phyloP scores from a whole-genome alignment of 2,329 filamentous ascomycete genomes.

The Didymella sp. region DNA sequence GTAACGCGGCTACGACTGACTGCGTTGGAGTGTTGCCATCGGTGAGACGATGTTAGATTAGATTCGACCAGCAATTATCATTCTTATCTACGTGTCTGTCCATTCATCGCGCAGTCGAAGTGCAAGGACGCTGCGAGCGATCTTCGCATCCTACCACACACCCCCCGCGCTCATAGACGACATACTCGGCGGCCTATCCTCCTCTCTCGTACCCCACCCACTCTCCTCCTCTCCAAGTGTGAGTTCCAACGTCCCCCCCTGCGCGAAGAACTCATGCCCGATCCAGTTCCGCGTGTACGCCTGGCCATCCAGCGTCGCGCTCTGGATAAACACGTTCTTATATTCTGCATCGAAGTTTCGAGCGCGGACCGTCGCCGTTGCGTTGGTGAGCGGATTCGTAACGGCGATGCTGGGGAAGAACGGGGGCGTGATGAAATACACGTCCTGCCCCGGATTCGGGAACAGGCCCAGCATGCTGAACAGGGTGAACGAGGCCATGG shows the following conservation, averaged over 20 bases:
- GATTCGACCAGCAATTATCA: too few relatives aligned
- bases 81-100: too few relatives aligned
- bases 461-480: background rate
- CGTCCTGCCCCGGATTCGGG: background rate
- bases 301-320: background rate
- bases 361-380: background rate
- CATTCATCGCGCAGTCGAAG: too few relatives aligned
- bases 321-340: background rate
- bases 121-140: too few relatives aligned
- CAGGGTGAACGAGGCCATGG: background rate
- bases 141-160: background rate
- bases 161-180: background rate
- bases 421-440: background rate
- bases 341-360: background rate
- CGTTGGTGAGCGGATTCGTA: background rate
- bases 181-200: background rate
- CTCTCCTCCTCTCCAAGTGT: background rate
- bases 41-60: too few relatives aligned
- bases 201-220: background rate
- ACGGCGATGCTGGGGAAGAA: background rate
- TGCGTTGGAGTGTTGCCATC: too few relatives aligned
- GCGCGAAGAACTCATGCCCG: background rate
- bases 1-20: too few relatives aligned
- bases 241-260: background rate
- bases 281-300: background rate